These are phyloP conservation scores for Echria macrotheca DNA, from an alignment of 495 filamentous ascomycete genomes.

Conservation along the genomic window DNA sequence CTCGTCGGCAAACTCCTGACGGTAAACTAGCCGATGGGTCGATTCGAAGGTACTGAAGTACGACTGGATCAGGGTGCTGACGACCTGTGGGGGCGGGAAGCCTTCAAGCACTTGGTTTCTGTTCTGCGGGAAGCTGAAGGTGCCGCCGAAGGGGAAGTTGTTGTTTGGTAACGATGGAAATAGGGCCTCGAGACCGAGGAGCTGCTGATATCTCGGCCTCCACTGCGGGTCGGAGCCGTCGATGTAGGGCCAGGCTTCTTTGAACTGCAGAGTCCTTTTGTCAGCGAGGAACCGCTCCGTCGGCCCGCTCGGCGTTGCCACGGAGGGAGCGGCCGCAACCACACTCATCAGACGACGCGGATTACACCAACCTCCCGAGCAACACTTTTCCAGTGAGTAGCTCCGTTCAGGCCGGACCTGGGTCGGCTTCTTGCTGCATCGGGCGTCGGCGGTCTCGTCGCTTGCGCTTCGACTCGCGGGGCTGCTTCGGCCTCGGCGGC, in stretches of 20 bases:
- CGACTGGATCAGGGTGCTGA: conserved; percentile 18
- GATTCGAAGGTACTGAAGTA: conserved; percentile 24
- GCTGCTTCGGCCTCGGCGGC: conserved; percentile 6
- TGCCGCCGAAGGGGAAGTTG: conserved; percentile 23
- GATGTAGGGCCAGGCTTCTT: conserved; percentile 21
- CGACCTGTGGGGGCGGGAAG: conserved; percentile 18
- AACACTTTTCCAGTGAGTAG: conserved; percentile 21
- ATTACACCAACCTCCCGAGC: conserved; percentile 19
- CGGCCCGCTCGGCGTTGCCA: background rate
- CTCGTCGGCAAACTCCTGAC: conserved; percentile 17
- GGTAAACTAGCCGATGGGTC: conserved; percentile 22
- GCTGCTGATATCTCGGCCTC: conserved; percentile 16
- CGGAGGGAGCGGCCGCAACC: background rate
- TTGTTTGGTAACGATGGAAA: conserved; percentile 12
- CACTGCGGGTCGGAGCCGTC: conserved; percentile 19
- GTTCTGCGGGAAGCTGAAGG: conserved; percentile 9
- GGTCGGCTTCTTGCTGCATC: conserved; percentile 3
- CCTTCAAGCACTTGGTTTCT: conserved; percentile 16
- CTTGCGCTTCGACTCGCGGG: conserved; percentile 1
- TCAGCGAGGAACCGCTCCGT: background rate
- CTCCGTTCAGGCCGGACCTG: conserved; percentile 13
- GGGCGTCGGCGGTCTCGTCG: conserved; percentile 1
- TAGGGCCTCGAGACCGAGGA: conserved; percentile 18
- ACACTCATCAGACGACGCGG: background rate
- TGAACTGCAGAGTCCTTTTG: conserved; percentile 13